Evolutionary conservation across 2,329 filamentous ascomycete species (phyloP).

Genomic region (Cercospora berteroae): DNA sequence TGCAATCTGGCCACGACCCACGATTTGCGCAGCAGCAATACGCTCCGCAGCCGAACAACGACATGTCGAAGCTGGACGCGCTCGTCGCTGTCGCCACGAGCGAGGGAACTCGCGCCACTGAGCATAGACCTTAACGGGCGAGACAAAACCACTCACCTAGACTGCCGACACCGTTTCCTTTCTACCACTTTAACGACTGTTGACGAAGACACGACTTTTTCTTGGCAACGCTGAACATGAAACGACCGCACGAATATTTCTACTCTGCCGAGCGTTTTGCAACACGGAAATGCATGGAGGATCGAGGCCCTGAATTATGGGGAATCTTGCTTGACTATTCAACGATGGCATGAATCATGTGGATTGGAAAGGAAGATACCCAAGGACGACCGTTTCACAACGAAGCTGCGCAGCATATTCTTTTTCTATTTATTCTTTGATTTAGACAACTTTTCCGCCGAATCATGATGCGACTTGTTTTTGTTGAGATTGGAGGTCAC

Average conservation of each 20-base stretch:
- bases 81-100: slow-evolving; percentile 65
- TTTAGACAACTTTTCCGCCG: neutral
- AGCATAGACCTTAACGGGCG: slow-evolving; percentile 25
- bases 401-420: slow-evolving; percentile 1
- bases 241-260: slow-evolving; percentile 2
- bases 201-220: slow-evolving; percentile 12
- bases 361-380: slow-evolving; percentile 7
- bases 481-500: neutral
- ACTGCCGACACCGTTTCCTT: neutral
- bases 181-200: slow-evolving; percentile 7
- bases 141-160: neutral
- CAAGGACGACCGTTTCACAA: slow-evolving; percentile 3
- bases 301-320: neutral
- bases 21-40: slow-evolving; percentile 31
- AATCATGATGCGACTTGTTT: neutral
- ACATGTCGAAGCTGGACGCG: slow-evolving; percentile 59
- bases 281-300: slow-evolving; percentile 4
- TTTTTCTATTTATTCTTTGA: neutral
- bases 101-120: slow-evolving; percentile 45
- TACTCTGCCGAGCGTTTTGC: neutral
- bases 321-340: neutral
- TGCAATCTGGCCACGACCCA: slow-evolving; percentile 38
- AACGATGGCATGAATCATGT: slow-evolving; percentile 1
- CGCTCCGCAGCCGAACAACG: slow-evolving; percentile 38
- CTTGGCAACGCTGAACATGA: slow-evolving; percentile 13